These are phyloP conservation scores for Rubia balearica DNA, from an alignment of 305 asterid genomes.

Conservation along the genomic window DNA sequence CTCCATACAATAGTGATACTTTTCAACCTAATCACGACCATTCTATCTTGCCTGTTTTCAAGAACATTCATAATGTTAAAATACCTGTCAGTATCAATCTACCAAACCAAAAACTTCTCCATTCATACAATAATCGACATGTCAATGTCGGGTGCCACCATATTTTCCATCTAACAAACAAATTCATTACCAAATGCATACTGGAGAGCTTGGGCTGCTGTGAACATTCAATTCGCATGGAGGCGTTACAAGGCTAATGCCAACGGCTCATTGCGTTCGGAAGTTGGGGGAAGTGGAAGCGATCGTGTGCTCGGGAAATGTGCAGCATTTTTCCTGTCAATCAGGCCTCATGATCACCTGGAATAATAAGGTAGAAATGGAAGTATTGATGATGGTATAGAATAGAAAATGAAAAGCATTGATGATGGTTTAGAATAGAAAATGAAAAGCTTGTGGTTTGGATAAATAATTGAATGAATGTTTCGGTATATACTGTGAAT, in stretches of 20 bases:
- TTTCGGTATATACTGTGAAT: background rate
- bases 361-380: slow-evolving; percentile 26
- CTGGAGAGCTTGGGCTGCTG: slow-evolving; percentile 35
- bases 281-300: background rate
- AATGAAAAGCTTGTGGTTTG: background rate
- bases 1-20: too few species aligned
- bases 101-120: too few species aligned
- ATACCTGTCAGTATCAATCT: too few species aligned
- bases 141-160: too few species aligned
- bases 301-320: slow-evolving; percentile 22
- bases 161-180: too few species aligned
- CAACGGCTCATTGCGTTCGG: background rate
- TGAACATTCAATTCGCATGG: slow-evolving; percentile 29
- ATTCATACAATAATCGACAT: too few species aligned
- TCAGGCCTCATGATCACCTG: slow-evolving; percentile 88
- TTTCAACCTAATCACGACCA: too few species aligned
- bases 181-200: too few species aligned
- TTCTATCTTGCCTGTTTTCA: too few species aligned
- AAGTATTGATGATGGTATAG: background rate
- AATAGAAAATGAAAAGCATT: too few species aligned
- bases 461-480: background rate
- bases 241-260: slow-evolving; percentile 17
- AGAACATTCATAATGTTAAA: too few species aligned
- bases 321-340: slow-evolving; percentile 73
- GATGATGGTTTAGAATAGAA: too few species aligned